A percentile compares a stretch with the other conserved stretches of the same genome.
These are phyloP conservation scores for Trichoderma sp. DNA, from an alignment of 2,329 filamentous ascomycete genomes.

Conservation along the genomic window DNA sequence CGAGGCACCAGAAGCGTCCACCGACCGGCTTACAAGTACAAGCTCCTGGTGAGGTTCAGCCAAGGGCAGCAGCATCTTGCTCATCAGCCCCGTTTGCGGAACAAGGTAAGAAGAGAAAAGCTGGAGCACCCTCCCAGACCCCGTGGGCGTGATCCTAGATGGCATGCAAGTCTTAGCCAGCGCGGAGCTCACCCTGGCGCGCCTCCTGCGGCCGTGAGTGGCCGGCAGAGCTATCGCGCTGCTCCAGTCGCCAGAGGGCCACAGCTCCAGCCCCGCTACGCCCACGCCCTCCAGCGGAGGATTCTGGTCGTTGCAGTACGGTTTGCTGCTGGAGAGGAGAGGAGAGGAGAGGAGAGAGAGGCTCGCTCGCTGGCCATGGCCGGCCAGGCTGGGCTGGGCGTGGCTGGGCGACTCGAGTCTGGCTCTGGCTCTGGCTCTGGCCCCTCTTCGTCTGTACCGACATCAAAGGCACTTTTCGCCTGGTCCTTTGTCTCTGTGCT, in stretches of 20 bases:
- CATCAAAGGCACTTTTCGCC: background rate
- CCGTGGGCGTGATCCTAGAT: background rate
- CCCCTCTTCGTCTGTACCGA: background rate
- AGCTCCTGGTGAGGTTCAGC: background rate
- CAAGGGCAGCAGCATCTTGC: background rate
- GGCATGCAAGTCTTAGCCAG: background rate
- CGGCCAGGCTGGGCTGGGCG: background rate
- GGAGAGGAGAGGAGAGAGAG: too few relatives aligned
- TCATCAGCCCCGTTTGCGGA: constrained; percentile 14
- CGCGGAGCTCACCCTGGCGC: constrained; percentile 16
- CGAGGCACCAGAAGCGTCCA: background rate
- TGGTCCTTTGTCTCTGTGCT: background rate
- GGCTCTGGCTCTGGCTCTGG: background rate
- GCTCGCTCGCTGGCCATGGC: background rate
- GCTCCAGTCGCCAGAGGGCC: background rate
- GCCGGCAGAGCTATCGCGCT: background rate
- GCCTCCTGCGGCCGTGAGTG: background rate
- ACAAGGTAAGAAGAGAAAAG: background rate
- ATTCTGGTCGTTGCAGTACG: background rate
- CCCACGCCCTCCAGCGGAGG: background rate
- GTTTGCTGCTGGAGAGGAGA: constrained; percentile 4
- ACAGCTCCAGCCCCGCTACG: background rate
- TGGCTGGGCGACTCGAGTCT: constrained; percentile 10
- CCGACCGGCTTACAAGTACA: background rate
- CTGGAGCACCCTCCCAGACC: background rate